A percentile compares a stretch with the other conserved stretches of the same genome.
These are phyloP conservation scores for Begonia loranthoides DNA, from an alignment of 306 rosid genomes.

Conservation along the genomic window DNA sequence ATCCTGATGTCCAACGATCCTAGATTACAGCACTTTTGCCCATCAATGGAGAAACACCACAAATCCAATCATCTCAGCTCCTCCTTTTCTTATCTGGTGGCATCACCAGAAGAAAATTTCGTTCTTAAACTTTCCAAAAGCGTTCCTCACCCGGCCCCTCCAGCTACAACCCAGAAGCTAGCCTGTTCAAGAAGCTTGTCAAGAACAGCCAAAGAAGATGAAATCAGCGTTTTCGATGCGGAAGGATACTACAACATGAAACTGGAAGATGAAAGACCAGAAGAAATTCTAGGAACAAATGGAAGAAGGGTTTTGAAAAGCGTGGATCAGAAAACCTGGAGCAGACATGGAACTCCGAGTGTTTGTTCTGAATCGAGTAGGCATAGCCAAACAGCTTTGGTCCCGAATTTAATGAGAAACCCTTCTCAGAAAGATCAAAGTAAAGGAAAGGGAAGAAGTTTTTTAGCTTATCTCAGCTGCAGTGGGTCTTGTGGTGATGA, in stretches of 20 bases:
- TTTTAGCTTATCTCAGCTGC: conserved; percentile 23
- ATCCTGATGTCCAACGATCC: too few species aligned
- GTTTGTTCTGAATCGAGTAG: conserved; percentile 26
- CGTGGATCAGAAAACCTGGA: conserved; percentile 2
- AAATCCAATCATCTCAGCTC: too few species aligned
- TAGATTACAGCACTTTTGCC: too few species aligned
- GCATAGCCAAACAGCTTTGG: conserved; percentile 17
- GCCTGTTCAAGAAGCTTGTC: not conserved
- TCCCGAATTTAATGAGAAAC: conserved; percentile 9
- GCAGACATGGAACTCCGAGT: conserved; percentile 29
- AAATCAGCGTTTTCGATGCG: conserved; percentile 35
- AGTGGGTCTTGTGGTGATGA: conserved; percentile 26
- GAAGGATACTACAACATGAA: conserved; percentile 31
- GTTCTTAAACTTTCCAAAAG: too few species aligned
- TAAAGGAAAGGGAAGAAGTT: conserved; percentile 12
- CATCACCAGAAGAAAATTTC: too few species aligned
- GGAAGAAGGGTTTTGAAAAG: not conserved
- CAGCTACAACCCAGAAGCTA: conserved; percentile 14
- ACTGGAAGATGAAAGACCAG: conserved; percentile 8
- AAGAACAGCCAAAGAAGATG: conserved; percentile 13
- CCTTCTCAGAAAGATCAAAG: conserved; percentile 14
- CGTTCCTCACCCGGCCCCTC: conserved; percentile 2
- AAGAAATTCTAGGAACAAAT: conserved; percentile 1
- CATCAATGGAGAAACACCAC: too few species aligned
- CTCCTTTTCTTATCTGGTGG: too few species aligned